These are phyloP conservation scores for Botrytis fabae DNA, from an alignment of 2,329 filamentous ascomycete genomes.

Conservation along the genomic window DNA sequence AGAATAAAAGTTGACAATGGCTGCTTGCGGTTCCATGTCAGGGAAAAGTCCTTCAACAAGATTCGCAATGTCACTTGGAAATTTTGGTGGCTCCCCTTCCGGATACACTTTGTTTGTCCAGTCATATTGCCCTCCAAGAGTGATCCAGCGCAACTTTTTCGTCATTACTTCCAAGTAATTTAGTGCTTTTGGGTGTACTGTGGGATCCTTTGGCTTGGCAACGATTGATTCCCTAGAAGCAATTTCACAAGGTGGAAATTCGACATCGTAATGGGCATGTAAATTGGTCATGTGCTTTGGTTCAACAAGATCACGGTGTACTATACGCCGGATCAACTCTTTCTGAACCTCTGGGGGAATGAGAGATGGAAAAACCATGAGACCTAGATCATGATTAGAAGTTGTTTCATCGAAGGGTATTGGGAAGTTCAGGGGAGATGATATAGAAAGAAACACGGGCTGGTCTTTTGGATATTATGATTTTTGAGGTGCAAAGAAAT, in stretches of 20 bases:
- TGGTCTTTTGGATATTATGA: background rate
- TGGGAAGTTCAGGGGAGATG: background rate
- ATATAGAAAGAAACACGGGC: background rate
- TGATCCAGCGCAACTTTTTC: slow-evolving; percentile 88
- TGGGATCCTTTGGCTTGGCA: slow-evolving; percentile 67
- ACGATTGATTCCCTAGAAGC: slow-evolving; percentile 44
- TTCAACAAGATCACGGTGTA: slow-evolving; percentile 76
- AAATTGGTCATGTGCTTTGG: slow-evolving; percentile 82
- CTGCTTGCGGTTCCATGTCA: slow-evolving; percentile 76
- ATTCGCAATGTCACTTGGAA: slow-evolving; percentile 70
- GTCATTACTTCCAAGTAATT: slow-evolving; percentile 68
- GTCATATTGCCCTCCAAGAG: slow-evolving; percentile 92
- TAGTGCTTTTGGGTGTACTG: slow-evolving; percentile 69
- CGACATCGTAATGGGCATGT: slow-evolving; percentile 75
- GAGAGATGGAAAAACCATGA: slow-evolving; percentile 74
- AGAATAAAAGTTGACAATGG: slow-evolving; percentile 91
- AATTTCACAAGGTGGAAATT: slow-evolving; percentile 51
- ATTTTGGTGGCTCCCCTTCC: slow-evolving; percentile 62
- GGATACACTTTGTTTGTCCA: slow-evolving; percentile 90
- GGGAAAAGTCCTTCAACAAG: slow-evolving; percentile 74
- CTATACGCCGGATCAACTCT: slow-evolving; percentile 67
- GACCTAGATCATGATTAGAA: slow-evolving; percentile 54
- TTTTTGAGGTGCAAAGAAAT: background rate
- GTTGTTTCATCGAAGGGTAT: background rate
- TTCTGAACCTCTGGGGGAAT: slow-evolving; percentile 69